Conservation (phyloP, 1,284 basidiomycete genomes). For the Marasmius oreades region DNA sequence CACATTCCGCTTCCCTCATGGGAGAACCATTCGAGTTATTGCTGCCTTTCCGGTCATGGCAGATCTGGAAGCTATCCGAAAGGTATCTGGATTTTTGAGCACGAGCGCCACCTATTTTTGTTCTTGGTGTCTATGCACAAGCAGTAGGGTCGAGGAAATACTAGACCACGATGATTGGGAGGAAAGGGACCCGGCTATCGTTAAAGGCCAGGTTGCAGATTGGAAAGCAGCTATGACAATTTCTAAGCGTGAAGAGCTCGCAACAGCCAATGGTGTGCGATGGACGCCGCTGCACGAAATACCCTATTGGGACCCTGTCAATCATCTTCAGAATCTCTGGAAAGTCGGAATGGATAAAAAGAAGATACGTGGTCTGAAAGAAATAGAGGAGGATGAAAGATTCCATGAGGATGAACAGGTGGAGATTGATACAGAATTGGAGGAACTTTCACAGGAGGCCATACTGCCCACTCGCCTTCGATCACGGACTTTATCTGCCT, state of each 20-base stretch:
- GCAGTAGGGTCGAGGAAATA: constrained; percentile 10
- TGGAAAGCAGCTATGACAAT: background rate
- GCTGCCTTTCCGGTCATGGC: constrained; percentile 23
- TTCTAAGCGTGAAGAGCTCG: background rate
- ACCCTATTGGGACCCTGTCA: constrained; percentile 13
- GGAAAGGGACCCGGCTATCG: background rate
- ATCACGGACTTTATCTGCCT: background rate
- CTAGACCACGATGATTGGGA: background rate
- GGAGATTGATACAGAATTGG: constrained; percentile 14
- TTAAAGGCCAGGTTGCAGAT: background rate
- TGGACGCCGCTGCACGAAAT: constrained; percentile 15
- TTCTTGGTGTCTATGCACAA: constrained; percentile 21
- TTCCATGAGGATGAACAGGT: background rate
- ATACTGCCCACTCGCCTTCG: background rate
- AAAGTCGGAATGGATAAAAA: constrained; percentile 6
- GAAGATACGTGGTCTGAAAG: background rate
- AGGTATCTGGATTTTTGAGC: constrained; percentile 23
- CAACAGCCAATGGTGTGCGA: constrained; percentile 12
- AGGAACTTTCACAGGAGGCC: constrained; percentile 11
- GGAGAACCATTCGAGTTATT: constrained; percentile 16
- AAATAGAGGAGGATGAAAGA: background rate
- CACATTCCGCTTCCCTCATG: constrained; percentile 21
- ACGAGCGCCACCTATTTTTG: constrained; percentile 22
- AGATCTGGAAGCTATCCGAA: constrained; percentile 28
- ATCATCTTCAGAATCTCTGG: constrained; percentile 13